Conservation (phyloP, 257 asterid genomes). For the Primulina tabacum region DNA sequence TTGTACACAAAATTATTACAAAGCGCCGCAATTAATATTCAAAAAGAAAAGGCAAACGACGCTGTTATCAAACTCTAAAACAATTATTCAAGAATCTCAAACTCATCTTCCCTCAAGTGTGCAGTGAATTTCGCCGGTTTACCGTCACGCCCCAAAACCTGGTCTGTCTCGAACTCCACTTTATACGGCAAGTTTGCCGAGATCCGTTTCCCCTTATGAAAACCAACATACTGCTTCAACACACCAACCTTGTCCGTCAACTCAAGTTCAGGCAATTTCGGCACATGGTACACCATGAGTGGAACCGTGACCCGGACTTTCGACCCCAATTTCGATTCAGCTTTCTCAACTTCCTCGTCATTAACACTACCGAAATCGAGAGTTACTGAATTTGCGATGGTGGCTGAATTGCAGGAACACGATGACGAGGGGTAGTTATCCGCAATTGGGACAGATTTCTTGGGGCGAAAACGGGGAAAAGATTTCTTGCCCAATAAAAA, state of each 20-base stretch:
- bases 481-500: conserved; percentile 24
- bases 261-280: conserved; percentile 73
- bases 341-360: conserved; percentile 33
- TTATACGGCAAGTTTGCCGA: conserved; percentile 88
- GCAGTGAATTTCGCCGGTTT: conserved; percentile 66
- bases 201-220: conserved; percentile 65
- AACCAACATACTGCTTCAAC: conserved; percentile 76
- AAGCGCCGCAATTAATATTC: conserved; percentile 20
- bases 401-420: conserved; percentile 13
- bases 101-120: conserved; percentile 90
- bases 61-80: conserved; percentile 19
- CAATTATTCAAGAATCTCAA: conserved; percentile 76
- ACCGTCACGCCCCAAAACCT: conserved; percentile 52
- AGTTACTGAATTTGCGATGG: conserved; percentile 4
- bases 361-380: conserved; percentile 18
- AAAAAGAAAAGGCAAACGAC: conserved; percentile 7
- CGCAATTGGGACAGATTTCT: conserved; percentile 7
- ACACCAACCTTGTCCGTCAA: conserved; percentile 56
- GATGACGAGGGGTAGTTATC: conserved; percentile 16
- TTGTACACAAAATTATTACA: conserved; percentile 29
- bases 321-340: conserved; percentile 45
- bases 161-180: conserved; percentile 63
- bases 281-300: conserved; percentile 73
- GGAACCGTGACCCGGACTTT: conserved; percentile 70
- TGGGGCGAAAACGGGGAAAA: conserved; percentile 1